phyloP scores from a whole-genome alignment of 2,329 filamentous ascomycete genomes.

The Ascochyta viciae-villosae region DNA sequence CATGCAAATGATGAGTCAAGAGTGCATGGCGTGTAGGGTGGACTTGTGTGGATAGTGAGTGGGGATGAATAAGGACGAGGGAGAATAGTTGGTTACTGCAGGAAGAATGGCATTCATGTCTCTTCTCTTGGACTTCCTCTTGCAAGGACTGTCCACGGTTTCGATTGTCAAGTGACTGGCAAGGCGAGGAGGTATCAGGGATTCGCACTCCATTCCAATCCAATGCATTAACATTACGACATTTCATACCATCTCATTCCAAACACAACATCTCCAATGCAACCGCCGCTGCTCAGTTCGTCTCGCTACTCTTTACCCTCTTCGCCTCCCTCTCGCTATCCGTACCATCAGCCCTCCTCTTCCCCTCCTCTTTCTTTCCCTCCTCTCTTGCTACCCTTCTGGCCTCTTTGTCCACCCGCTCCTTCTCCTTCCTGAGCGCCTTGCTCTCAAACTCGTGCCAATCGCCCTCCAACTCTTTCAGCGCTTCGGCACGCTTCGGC shows the following conservation, averaged over 20 bases:
- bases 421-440: slow-evolving; percentile 87
- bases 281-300: background rate
- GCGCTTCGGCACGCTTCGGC: slow-evolving; percentile 79
- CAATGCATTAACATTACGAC: background rate
- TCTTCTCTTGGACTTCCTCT: too few species aligned
- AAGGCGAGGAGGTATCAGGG: too few species aligned
- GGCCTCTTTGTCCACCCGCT: slow-evolving; percentile 68
- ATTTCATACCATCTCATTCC: background rate
- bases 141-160: too few species aligned
- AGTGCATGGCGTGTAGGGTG: too few species aligned
- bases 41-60: too few species aligned
- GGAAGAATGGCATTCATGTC: too few species aligned
- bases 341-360: slow-evolving; percentile 40
- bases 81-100: too few species aligned
- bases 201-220: too few species aligned
- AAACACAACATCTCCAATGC: background rate
- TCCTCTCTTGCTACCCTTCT: slow-evolving; percentile 48
- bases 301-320: slow-evolving; percentile 37
- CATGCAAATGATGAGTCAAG: too few species aligned
- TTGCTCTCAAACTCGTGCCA: slow-evolving; percentile 99
- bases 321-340: slow-evolving; percentile 44
- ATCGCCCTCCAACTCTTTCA: slow-evolving; percentile 84
- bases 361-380: slow-evolving; percentile 42
- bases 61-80: too few species aligned
- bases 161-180: too few species aligned